Base-by-base conservation (phyloP, 768 basidiomycete species). In the Clathrus columnatus region DNA sequence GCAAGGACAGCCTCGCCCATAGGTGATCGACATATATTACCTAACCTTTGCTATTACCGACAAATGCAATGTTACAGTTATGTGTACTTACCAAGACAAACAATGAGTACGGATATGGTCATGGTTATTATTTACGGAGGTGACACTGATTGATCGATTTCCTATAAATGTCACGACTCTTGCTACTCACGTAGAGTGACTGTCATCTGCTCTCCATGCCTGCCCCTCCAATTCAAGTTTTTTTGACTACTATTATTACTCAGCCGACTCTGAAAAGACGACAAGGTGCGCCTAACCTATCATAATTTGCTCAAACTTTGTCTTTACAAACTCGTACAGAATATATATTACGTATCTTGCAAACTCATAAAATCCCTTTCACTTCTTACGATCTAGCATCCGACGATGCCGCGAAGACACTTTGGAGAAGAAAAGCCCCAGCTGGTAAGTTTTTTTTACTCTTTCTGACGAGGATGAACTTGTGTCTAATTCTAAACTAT, bases 1-100 rank as follows among this genome's bases (percentile, higher is more conserved):
- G 71, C 75, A 27, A 94, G 75, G 21, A 94, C 87, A 1, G 91
- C 92, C 70, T 93, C 90, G 27, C 91, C 92, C 82, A 95, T 90
- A 0, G 92, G 91, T 21, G 89, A 91, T 29, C 92, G 84, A 65
- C 91, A 91, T 57, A 91, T 90, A 65, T 91, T 91, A 11, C 87
- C 87, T 55, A 44, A 10, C 5, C n/a, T n/a, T n/a, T n/a, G n/a
- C n/a, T 41, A 10, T 17, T 21, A 5, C 7, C 59, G 51, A 30
- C n/a, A 48, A 11, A 7, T 4, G 10, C n/a, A n/a, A 36, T 14
- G n/a, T 14, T 24, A 6, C 41, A 20, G 16, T 47, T 27, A 41
- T 48, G 27, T 50, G 47, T 26, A 46, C 44, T 51, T 70, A 69
- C 79, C 79, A 56, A 90, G 69, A 61, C 89, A 91, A 32, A 91